These are phyloP conservation scores for Kodamaea lidongshanica DNA, from an alignment of 805 yeast genomes.

Conservation along the genomic window DNA sequence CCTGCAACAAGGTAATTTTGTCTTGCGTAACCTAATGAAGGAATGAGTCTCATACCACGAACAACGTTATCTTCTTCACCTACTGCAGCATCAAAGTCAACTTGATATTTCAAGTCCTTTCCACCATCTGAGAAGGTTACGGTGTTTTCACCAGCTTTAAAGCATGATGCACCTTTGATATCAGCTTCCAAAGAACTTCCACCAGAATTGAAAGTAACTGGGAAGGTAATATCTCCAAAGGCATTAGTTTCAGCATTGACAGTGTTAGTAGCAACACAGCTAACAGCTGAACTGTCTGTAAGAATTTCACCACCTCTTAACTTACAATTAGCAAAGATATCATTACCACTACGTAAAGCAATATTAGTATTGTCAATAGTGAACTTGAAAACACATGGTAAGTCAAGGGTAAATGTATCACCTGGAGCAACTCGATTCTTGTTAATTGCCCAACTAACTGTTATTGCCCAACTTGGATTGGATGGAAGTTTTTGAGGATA, in stretches of 20 bases:
- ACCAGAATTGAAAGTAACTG: conserved; percentile 16
- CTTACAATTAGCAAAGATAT: conserved; percentile 10
- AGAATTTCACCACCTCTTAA: conserved; percentile 7
- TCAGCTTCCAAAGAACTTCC: conserved; percentile 11
- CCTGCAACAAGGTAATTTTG: conserved; percentile 10
- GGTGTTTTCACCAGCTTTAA: conserved; percentile 11
- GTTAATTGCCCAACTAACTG: conserved; percentile 16
- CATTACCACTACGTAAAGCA: conserved; percentile 6
- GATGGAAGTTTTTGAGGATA: conserved; percentile 3
- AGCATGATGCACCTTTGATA: conserved; percentile 6
- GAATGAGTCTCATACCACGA: conserved; percentile 1
- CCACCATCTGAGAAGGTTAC: conserved; percentile 15
- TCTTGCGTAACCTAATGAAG: conserved; percentile 3
- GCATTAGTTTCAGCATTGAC: conserved; percentile 12
- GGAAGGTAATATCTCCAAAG: conserved; percentile 13
- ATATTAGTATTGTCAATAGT: conserved; percentile 11
- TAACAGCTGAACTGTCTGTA: conserved; percentile 9
- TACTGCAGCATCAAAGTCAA: conserved; percentile 8
- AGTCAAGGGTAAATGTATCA: conserved; percentile 21
- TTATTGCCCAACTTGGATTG: conserved; percentile 15
- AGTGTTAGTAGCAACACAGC: conserved; percentile 15
- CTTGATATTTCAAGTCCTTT: conserved; percentile 9
- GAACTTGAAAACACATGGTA: conserved; percentile 24
- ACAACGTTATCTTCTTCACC: too few relatives aligned
- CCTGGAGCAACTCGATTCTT: conserved; percentile 15